Evolutionary conservation across 352 stramenopile species (phyloP), one percentile per base, ranked within the genome.

Genomic region (Phytophthora ramorum): DNA sequence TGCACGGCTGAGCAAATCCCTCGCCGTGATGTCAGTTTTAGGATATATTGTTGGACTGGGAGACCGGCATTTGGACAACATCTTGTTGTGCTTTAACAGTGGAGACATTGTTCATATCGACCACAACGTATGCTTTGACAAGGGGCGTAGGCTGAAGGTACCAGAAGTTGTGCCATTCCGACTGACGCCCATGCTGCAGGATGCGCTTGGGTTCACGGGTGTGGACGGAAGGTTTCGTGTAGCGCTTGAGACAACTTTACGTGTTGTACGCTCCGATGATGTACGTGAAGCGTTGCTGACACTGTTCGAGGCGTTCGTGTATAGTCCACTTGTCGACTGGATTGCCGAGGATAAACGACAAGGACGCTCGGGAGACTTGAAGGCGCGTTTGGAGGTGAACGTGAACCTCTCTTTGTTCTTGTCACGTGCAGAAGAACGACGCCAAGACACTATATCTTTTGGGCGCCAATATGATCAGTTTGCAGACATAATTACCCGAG

Each of bases 111-210:
- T 97, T 8, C 92, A 98, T 58, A 98, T 98, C 38, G 93, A 98
- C 63, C 96, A 97, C 75, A 97, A 96, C 44, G 81, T 98, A 7
- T 97, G 88, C 54, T 98, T 98, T 51, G 93, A 98, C 59, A 94
- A 92, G 55, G 93, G 92, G 3, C 69, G 71, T 32, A 88, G 76
- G 48, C 76, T 98, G 0, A 96, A 96, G 57, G 89, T 96, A 7
- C 92, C 93, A 6, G 93, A 98, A 64, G 63, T 95, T 30, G 93
- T 98, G 17, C 93, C 92, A 8, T 98, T 98, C 51, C 89, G 93
- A 17, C 61, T 98, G 13, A 98, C 93, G 10, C 82, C 80, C 7
- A 90, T 91, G 58, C 64, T 98, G 19, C 73, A 90, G 48, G 81
- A 91, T 48, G 84, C 78, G 7, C 66, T 98, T 9, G 89, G 88